Evolutionary conservation across 1,284 basidiomycete species (phyloP), one percentile per base, ranked within the genome.

Genomic region (Ceratobasidium sp.): DNA sequence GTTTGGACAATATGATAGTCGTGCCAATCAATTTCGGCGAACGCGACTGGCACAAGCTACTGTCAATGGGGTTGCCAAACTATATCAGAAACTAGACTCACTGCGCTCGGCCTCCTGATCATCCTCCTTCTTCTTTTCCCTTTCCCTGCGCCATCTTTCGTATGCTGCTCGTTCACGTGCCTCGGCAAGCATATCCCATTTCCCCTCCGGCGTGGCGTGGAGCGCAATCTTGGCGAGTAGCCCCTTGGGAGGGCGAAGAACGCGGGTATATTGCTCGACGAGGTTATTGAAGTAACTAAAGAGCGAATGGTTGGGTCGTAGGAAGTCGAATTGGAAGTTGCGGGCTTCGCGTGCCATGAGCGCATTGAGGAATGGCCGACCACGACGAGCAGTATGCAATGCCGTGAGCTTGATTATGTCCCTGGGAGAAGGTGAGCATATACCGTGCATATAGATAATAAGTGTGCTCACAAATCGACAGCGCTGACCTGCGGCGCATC

Each of bases 1-100:
- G 96, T 99, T 76, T 98, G 94, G 16, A 98, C 97, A 70, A 98
- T 93, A 59, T 95, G 93, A 80, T 98, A 99, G 79, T 99, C 97
- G 76, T 99, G 94, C 97, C 97, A 99, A 77, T 99, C 97, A 75
- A 99, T 98, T 76, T 95, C 92, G 54, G 93, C 91, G 76, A 98
- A 95, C 8, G 93, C 94, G 77, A 86, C 90, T 92, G 71, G 11
- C 11, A 11, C 33, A 36, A 36, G 33, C 72, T 68, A 60, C 50
- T 62, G 68, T 68, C 44, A 68, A 56, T 56, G 52, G 23, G 21
- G 6, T 16, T 41, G 6, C 21, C 8, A 21, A 23, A 7, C 50
- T 41, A 16, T 16, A 41, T 8, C 16, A 16, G 16, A 41, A 41
- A 8, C 16, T 16, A 16, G 8, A 84, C 90, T 75, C 76, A 87